Evolutionary conservation across 306 rosid species (phyloP).

Genomic region (Casuarina equisetifolia): DNA sequence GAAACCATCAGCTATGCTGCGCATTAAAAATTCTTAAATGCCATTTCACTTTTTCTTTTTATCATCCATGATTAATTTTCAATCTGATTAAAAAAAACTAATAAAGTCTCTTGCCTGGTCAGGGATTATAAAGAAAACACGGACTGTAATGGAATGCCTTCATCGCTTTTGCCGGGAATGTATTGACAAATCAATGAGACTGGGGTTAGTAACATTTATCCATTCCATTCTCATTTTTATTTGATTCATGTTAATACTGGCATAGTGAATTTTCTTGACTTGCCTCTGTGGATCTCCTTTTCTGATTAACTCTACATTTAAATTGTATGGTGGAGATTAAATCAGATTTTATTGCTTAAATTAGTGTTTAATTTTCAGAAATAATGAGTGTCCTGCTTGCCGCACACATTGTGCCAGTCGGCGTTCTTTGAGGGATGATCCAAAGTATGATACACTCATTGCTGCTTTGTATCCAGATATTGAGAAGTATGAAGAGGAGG

Average conservation of each 20-base stretch:
- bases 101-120: constrained; percentile 20
- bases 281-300: constrained; percentile 23
- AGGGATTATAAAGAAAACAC: constrained; percentile 91
- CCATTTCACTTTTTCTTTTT: neutral
- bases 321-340: neutral
- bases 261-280: constrained; percentile 14
- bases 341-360: neutral
- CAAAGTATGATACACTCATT: constrained; percentile 87
- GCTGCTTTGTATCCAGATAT: constrained; percentile 85
- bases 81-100: constrained; percentile 12
- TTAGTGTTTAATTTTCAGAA: constrained; percentile 46
- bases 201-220: constrained; percentile 59
- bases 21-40: neutral
- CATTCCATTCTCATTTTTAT: constrained; percentile 18
- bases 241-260: constrained; percentile 19
- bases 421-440: constrained; percentile 97
- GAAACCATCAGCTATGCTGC: neutral
- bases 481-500: constrained; percentile 93
- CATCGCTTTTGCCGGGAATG: constrained; percentile 98
- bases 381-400: constrained; percentile 97
- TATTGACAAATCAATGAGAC: constrained; percentile 95
- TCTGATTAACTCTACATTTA: constrained; percentile 1
- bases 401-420: constrained; percentile 99
- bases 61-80: neutral
- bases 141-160: constrained; percentile 97